phyloP scores from a whole-genome alignment of 345 rosid species.

The Aquilaria malaccensis region DNA sequence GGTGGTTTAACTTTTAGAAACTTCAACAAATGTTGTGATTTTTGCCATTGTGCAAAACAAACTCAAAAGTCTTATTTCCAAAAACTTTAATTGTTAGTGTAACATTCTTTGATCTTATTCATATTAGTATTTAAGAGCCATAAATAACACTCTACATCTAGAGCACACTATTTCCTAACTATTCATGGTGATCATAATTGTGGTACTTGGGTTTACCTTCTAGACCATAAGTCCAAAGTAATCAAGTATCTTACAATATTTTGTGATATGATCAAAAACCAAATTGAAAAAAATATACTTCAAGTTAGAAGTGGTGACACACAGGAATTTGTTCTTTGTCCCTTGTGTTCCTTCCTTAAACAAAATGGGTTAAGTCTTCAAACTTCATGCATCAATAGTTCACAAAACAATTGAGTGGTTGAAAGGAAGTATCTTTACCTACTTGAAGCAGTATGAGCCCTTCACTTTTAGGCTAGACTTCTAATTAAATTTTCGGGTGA shows the following conservation, averaged over 20 bases:
- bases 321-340: too few species aligned
- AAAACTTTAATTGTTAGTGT: not conserved
- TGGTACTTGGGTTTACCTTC: not conserved
- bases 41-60: not conserved
- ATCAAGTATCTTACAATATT: not conserved
- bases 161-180: not conserved
- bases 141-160: not conserved
- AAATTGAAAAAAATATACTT: not conserved
- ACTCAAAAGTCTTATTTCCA: too few species aligned
- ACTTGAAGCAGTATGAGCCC: not conserved
- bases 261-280: not conserved
- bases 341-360: too few species aligned
- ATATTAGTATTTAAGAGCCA: not conserved
- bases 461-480: not conserved
- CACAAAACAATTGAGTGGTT: not conserved
- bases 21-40: not conserved
- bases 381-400: not conserved
- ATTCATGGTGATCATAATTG: not conserved
- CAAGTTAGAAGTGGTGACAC: not conserved
- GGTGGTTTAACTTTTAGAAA: not conserved
- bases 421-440: not conserved
- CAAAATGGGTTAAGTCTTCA: too few species aligned
- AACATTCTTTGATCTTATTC: not conserved
- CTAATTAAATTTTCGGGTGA: too few species aligned
- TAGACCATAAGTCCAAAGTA: not conserved